Percentiles rank a stretch among this genome's conserved stretches.
Evolutionary conservation across 108 stramenopile species (phyloP).

Genomic region (Cylindrotheca fusiformis): DNA sequence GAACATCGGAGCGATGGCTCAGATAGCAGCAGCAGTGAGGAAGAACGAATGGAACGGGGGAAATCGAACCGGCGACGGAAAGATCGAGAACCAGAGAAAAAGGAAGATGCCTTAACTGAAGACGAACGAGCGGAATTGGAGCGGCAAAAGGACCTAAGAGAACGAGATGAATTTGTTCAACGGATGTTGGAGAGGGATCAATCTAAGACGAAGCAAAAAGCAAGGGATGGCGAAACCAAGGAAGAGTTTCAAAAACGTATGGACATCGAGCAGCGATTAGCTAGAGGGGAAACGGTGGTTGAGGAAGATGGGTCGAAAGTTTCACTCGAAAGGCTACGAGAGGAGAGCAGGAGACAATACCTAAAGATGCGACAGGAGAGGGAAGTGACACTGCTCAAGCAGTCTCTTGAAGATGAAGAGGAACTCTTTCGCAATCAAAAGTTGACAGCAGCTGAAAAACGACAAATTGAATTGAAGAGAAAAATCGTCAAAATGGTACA

Average conservation of each 20-base stretch:
- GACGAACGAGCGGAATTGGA: constrained; percentile 73
- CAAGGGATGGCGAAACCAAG: constrained; percentile 23
- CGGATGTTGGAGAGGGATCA: constrained; percentile 85
- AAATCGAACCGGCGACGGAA: neutral
- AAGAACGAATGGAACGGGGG: constrained; percentile 25
- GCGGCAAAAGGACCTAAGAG: constrained; percentile 80
- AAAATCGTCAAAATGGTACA: constrained; percentile 87
- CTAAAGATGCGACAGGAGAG: constrained; percentile 93
- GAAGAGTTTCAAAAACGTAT: constrained; percentile 35
- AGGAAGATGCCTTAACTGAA: constrained; percentile 40
- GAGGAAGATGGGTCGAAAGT: constrained; percentile 62
- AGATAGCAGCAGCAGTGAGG: constrained; percentile 22
- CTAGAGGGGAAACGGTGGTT: constrained; percentile 78
- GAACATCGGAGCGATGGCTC: constrained; percentile 22
- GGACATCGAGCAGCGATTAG: constrained; percentile 78
- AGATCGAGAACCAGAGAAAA: neutral
- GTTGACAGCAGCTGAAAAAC: constrained; percentile 74
- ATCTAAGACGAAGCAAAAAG: constrained; percentile 43
- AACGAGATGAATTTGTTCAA: constrained; percentile 92
- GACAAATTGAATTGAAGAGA: constrained; percentile 65
- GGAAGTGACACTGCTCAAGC: constrained; percentile 86
- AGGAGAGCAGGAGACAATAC: constrained; percentile 87
- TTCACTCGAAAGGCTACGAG: constrained; percentile 70
- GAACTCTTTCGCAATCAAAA: constrained; percentile 77
- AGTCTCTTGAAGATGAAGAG: constrained; percentile 91